Evolutionary conservation across 176 grass and related monocot species (phyloP).

Genomic region (Triticum aestivum): IWGSC_CS_RefSeq_v2.1 NC_057806.1:599100237-599100736

Average conservation of each 20-base stretch:
- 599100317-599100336: not conserved
- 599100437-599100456: no score
- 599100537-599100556: not conserved
- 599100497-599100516: not conserved
- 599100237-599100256: not conserved
- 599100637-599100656: not conserved
- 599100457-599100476: not conserved
- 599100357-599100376: not conserved
- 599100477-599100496: not conserved
- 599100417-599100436: no score
- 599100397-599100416: not conserved
- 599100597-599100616: constrained; percentile 33
- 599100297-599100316: not conserved
- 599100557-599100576: not conserved
- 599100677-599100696: not conserved
- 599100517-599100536: constrained; percentile 12
- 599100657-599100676: not conserved
- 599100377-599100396: not conserved
- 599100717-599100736: not conserved
- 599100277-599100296: not conserved
- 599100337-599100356: constrained; percentile 19
- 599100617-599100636: not conserved
- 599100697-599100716: not conserved
- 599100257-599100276: not conserved
- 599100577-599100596: not conserved